A percentile compares a stretch with the other conserved stretches of the same genome.
Conservation (phyloP, 2,329 filamentous ascomycete genomes). For the Sporothrix pallida region DNA sequence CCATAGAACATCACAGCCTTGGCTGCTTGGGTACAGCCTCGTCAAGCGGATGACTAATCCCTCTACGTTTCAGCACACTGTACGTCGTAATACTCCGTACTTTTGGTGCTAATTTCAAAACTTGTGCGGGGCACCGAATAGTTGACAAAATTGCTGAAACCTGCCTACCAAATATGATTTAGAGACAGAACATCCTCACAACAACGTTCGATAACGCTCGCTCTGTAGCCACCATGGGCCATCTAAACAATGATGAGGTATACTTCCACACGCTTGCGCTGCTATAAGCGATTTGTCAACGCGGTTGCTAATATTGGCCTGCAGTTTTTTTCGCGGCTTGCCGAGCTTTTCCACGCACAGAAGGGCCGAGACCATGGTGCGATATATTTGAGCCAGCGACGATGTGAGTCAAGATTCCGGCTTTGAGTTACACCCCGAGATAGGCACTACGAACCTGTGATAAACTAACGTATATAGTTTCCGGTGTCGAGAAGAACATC, state of each 20-base stretch:
- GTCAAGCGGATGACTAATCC: slow-evolving; percentile 31
- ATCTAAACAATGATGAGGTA: slow-evolving; percentile 51
- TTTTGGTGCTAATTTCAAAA: not conserved
- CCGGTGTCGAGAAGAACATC: slow-evolving; percentile 23
- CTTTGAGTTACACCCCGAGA: no score
- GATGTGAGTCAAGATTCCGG: slow-evolving; percentile 58
- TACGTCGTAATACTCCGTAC: not conserved
- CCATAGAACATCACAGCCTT: not conserved
- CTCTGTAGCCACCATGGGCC: slow-evolving; percentile 41
- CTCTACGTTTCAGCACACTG: not conserved
- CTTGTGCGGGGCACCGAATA: not conserved
- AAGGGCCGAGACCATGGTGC: slow-evolving; percentile 74
- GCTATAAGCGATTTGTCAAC: not conserved
- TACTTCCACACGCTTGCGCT: not conserved
- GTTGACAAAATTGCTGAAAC: no score
- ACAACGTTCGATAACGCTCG: no score
- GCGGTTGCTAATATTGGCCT: not conserved
- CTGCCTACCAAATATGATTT: not conserved
- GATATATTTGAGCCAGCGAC: slow-evolving; percentile 77
- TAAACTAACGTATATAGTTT: slow-evolving; percentile 27
- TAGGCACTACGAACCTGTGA: no score
- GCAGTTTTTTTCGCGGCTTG: slow-evolving; percentile 75
- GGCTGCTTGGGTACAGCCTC: slow-evolving; percentile 23
- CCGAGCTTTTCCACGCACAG: slow-evolving; percentile 69
- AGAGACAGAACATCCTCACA: not conserved